Base-by-base conservation (phyloP, 2,329 filamentous ascomycete species). In the Arthrobotrys entomopaga region DNA sequence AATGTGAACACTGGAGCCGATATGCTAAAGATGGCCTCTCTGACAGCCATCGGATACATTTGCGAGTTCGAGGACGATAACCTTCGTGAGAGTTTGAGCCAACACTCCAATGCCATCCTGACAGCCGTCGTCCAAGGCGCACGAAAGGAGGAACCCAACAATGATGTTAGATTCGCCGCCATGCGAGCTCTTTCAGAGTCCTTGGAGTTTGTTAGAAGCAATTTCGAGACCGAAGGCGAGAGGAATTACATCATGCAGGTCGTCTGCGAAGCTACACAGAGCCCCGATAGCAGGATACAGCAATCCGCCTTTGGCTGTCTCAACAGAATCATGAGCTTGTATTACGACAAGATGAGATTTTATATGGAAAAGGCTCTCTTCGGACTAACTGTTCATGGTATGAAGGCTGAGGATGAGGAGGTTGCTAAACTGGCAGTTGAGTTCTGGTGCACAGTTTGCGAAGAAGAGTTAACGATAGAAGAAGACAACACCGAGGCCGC, bases 211-310 rank as follows among this genome's bases (percentile, higher is more conserved):
- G 94, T 99, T 70, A 89, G 93, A 77, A 96, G 92, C 84, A 99
- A 99, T 85, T 99, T 99, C 83, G 96, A 97, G 83, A 95, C 98
- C 80, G 95, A 99, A 83, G 95, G 94, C 80, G 95, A 99, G 86
- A 90, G 95, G 78, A 99, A 99, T 85, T 99, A 98, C 85, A 99
- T 99, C 81, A 99, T 99, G 95, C 95, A 99, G 85, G 95, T 99
- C 77, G 92, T 99, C 80, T 99, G 95, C 84, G 95, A 99, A 85
- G 95, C 95, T 79, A 99, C 95, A 65, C 95, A 99, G 84, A 93
- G 94, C 79, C 86, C 91, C 0, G 95, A 99, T 82, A 88, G 87
- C 71, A 88, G 93, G 81, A 96, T 99, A 82, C 93, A 98, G 83
- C 92, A 97, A 81, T 93, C 93, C 75, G 92, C 95, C 49, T 99